phyloP scores from a whole-genome alignment of 1,284 basidiomycete species.

The Hymenochaete sp. region DNA sequence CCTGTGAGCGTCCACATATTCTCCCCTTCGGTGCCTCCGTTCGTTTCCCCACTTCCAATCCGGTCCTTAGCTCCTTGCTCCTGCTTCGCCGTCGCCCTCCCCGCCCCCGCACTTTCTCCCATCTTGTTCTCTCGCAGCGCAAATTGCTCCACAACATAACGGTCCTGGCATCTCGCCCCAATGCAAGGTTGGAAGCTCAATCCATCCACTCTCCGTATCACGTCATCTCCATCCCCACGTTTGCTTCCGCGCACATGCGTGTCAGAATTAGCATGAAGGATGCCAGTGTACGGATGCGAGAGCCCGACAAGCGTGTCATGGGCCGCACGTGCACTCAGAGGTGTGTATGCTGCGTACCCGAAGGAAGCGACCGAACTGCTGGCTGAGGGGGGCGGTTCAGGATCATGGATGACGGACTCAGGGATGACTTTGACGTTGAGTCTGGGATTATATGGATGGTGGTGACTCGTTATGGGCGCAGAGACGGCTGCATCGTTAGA shows the following conservation, averaged over 20 bases:
- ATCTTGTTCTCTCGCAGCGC: constrained; percentile 3
- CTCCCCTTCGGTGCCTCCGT: too few species aligned
- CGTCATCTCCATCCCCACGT: too few species aligned
- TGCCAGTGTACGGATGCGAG: constrained; percentile 17
- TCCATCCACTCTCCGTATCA: constrained; percentile 20
- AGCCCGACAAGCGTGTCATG: constrained; percentile 17
- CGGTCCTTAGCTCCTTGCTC: too few species aligned
- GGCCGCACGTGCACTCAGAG: constrained; percentile 1
- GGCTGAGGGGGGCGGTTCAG: constrained; percentile 7
- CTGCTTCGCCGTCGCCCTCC: too few species aligned
- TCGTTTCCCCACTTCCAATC: too few species aligned
- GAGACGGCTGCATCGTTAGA: too few species aligned
- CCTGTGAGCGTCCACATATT: constrained; percentile 25
- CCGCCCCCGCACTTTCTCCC: not conserved
- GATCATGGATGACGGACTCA: too few species aligned
- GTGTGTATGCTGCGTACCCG: constrained; percentile 8
- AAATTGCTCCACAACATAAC: constrained; percentile 25
- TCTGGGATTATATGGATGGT: too few species aligned
- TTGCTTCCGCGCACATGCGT: too few species aligned
- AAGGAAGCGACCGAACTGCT: constrained; percentile 7
- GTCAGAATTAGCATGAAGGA: constrained; percentile 8
- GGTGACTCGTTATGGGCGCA: too few species aligned
- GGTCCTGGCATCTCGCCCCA: constrained; percentile 24
- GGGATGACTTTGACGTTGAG: too few species aligned
- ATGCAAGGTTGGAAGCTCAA: constrained; percentile 27